Base-by-base conservation (phyloP, 2,329 filamentous ascomycete species). In the Hansfordia pulvinata region DNA sequence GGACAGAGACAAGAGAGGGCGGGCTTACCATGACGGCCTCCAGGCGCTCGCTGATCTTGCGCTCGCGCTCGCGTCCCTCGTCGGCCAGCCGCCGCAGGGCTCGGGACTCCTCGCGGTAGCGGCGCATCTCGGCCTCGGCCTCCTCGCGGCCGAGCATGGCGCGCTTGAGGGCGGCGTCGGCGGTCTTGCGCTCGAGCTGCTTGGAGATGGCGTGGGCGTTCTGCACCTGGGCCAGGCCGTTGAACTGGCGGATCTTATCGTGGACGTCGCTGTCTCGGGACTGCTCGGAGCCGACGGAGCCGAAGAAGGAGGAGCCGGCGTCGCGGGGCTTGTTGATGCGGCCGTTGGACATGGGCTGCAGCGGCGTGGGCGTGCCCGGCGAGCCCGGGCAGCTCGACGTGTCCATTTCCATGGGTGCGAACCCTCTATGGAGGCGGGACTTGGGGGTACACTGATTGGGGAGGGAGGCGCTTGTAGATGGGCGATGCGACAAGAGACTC, bases 131-230 rank as follows among this genome's bases (percentile, higher is more conserved):
- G n/a, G 54, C 56, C 53, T 83, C 78, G 9, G 76, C 74, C 52
- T 79, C 75, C 44, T 85, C 78, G 22, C 76, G 64, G 10, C 73
- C 76, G 25, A 78, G 45, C 60, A 76, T 69, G 34, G 73, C 73
- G 25, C 73, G 65, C 47, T 73, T 75, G 10, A 78, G 53, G 17
- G 73, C 73, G 17, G 72, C 71, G 38, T 77, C 73, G 39, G 69
- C 72, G 25, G 61, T 70, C 50, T 69, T 76, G 40, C 71, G 64
- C 46, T 76, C 72, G 28, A 74, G 54, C 25, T 71, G 63, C 41
- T 70, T 73, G 18, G 65, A 64, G 48, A 47, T 47, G 29, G 40
- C 35, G 12, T 36, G 26, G 17, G 33, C 19, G 26, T 20, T 31
- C 3, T 23, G 19, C 13, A 31, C 25, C 21, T 42, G 36, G 8